These are phyloP conservation scores for Starmerella vaccinii DNA, from an alignment of 805 yeast species.

Conservation along the genomic window DNA sequence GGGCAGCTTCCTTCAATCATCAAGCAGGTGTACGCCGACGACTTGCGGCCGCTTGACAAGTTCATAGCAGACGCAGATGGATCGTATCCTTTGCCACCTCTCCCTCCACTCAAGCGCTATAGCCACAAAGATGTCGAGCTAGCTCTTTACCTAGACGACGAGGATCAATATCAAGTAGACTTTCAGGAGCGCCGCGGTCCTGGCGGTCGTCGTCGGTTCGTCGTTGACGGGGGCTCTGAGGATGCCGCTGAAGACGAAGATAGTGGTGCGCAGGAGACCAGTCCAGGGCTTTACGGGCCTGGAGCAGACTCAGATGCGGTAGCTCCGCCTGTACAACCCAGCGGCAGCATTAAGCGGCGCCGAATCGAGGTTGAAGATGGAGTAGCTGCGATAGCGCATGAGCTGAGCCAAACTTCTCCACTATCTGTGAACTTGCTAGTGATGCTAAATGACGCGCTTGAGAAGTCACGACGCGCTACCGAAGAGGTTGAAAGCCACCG, in stretches of 20 bases:
- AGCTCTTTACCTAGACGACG: constrained; percentile 27
- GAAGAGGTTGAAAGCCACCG: constrained; percentile 42
- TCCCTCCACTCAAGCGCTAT: constrained; percentile 52
- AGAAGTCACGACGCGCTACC: constrained; percentile 34
- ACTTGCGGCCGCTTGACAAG: constrained; percentile 48
- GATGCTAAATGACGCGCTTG: constrained; percentile 29
- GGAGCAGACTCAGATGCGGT: background rate
- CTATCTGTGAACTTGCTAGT: constrained; percentile 9
- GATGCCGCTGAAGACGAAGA: constrained; percentile 20
- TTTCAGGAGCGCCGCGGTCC: constrained; percentile 11
- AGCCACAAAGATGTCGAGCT: constrained; percentile 68
- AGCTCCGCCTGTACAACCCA: constrained; percentile 16
- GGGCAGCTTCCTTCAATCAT: constrained; percentile 75
- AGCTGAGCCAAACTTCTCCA: constrained; percentile 9
- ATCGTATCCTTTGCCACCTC: constrained; percentile 73
- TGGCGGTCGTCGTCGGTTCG: constrained; percentile 22
- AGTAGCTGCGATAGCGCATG: background rate
- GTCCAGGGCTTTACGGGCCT: background rate
- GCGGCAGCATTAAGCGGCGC: constrained; percentile 13
- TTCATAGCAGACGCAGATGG: constrained; percentile 45
- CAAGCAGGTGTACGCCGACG: constrained; percentile 60
- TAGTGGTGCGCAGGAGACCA: constrained; percentile 1
- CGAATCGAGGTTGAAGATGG: constrained; percentile 14
- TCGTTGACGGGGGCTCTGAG: constrained; percentile 25
- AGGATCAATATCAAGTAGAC: constrained; percentile 20